phyloP scores from a whole-genome alignment of 2,329 filamentous ascomycete species.

The Calonectria crousiana region DNA sequence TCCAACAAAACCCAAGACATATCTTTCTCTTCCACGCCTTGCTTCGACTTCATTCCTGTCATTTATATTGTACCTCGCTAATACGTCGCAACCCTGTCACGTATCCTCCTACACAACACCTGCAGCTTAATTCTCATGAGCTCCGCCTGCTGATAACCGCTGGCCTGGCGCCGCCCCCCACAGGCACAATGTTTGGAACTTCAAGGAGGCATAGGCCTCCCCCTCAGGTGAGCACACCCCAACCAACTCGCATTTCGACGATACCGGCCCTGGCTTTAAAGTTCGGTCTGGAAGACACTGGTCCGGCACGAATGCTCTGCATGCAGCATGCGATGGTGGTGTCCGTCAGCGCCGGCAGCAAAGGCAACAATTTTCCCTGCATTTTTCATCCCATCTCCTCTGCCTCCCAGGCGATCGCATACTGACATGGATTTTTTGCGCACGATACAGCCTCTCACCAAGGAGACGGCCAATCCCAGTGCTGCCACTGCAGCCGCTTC shows the following conservation, averaged over 20 bases:
- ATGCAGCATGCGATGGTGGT: background rate
- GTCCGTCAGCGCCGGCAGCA: conserved; percentile 6
- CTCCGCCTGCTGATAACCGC: conserved; percentile 31
- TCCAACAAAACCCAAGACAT: conserved; percentile 33
- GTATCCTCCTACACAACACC: background rate
- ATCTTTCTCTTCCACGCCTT: conserved; percentile 28
- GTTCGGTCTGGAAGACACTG: conserved; percentile 33
- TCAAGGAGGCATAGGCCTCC: conserved; percentile 63
- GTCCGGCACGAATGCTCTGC: conserved; percentile 2
- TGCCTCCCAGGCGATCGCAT: conserved; percentile 15
- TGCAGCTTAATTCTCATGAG: conserved; percentile 35
- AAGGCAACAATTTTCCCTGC: background rate
- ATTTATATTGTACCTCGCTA: conserved; percentile 16
- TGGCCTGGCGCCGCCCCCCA: conserved; percentile 26
- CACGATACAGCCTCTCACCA: conserved; percentile 69
- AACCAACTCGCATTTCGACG: conserved; percentile 26
- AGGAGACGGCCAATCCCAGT: conserved; percentile 75
- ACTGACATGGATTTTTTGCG: conserved; percentile 43
- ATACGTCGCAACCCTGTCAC: conserved; percentile 28
- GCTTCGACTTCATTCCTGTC: conserved; percentile 24
- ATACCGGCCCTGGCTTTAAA: conserved; percentile 41
- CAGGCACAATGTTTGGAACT: conserved; percentile 60
- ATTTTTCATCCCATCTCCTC: conserved; percentile 3
- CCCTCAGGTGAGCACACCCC: conserved; percentile 59
- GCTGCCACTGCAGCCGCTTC: conserved; percentile 85